Evolutionary conservation across 1,284 basidiomycete genomes (phyloP), one percentile per base, ranked within the genome.

Genomic region (Cutaneotrichosporon sp.): DNA sequence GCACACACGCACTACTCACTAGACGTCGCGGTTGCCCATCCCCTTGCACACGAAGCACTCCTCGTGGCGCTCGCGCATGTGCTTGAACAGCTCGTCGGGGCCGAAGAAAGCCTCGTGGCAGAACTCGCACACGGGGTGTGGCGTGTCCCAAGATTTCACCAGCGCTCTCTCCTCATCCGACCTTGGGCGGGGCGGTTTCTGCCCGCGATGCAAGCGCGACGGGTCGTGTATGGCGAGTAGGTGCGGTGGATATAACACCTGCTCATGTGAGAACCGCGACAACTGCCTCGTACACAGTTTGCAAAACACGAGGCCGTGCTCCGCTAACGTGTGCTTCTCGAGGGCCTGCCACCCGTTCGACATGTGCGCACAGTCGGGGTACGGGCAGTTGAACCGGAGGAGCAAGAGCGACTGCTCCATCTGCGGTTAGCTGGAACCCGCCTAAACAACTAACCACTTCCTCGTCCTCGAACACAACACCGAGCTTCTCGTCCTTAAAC

Each of bases 241-340:
- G 71, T 86, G 82, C 2, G 85, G 83, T 1, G 88, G 84, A 75
- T 95, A 97, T 20, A 97, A 79, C 0, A 88, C 86, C 75, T 98
- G 97, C 77, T 99, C 95, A 77, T 99, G 95, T 0, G 92, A 84
- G 80, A 99, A 99, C 52, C 98, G 90, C 70, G 97, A 97, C 81
- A 98, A 94, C 79, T 86, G 84, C 43, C 87, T 84, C 60, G 95
- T 88, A 75, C 97, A 99, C 2, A 99, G 78, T 70, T 94, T 91
- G 73, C 94, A 98, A 79, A 97, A 84, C 20, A 90, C 80, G 54
- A 88, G 86, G 8, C 86, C 86, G 76, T 99, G 95, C 3, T 69
- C 70, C 2, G 74, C 64, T 1, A 77, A 56, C 3, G 79, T 53
- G 82, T 83, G 52, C 85, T 87, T 56, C 75, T 91, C 92, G 51